Base-by-base conservation (phyloP, 306 rosid species). In the Benincasa hispida region DNA sequence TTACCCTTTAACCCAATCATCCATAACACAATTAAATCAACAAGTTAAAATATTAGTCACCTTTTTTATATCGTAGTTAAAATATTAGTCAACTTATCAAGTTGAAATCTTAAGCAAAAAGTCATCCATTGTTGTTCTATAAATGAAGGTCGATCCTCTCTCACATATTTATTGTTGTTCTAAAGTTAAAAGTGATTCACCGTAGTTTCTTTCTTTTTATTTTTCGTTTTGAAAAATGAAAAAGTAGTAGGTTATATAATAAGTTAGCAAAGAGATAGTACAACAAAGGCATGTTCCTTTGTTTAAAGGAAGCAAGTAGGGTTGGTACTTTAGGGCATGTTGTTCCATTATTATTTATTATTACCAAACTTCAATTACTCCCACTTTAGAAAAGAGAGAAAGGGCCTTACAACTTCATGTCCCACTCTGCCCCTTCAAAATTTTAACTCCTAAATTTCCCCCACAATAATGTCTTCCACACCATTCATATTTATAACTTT, bases 361-460 rank as follows among this genome's bases (percentile, higher is more conserved):
- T 66, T 37, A 66, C 72, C 72, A 66, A 66, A 37, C 50, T 66
- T 37, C 72, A 66, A 66, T 66, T 66, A n/a, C 72, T 66, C n/a
- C 50, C 11, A 18, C 47, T 35, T 66, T 66, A 30, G 28, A 66
- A 35, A 65, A 66, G 42, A n/a, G 24, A 18, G 55, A 6, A 41
- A 60, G 19, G 70, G 15, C 14, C n/a, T 60, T 60, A 0, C 66
- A 60, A 28, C 10, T 10, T 60, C 39, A 60, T 25, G 39, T 28
- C 37, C 66, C 66, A 60, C 34, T 59, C 6, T 27, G 1, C 50
- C 28, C 72, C 3, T 65, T 34, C 47, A 17, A 63, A 18, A 34
- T 34, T 34, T 63, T 11, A 3, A 58, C 34, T 58, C 61, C 6
- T 15, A 56, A 56, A 48, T 48, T 21, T 55, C 8, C 13, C 27